phyloP scores from a whole-genome alignment of 257 asterid genomes.

The Rubia yunnanensis region DNA sequence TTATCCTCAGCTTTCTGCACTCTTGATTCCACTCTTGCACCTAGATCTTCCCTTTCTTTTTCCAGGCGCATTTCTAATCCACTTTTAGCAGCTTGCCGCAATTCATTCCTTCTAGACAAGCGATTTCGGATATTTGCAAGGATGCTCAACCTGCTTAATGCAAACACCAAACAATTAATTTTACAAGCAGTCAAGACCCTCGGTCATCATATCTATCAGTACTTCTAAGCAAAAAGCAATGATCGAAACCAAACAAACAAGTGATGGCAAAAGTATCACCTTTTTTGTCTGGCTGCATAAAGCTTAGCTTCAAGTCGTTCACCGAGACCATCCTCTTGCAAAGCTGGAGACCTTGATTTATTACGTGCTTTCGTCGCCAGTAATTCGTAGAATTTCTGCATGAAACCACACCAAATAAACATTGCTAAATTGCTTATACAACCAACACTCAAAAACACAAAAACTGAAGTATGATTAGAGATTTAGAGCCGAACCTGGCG shows the following conservation, averaged over 20 bases:
- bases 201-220: not conserved
- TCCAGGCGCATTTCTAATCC: conserved; percentile 55
- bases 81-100: conserved; percentile 70
- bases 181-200: not conserved
- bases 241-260: too few relatives aligned
- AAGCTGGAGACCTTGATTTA: conserved; percentile 59
- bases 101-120: conserved; percentile 68
- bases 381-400: conserved; percentile 68
- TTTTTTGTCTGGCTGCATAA: conserved; percentile 81
- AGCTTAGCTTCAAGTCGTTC: conserved; percentile 88
- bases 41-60: conserved; percentile 66
- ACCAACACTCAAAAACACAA: too few relatives aligned
- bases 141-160: conserved; percentile 49
- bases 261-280: conserved; percentile 23
- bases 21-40: conserved; percentile 64
- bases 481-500: conserved; percentile 45
- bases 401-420: not conserved
- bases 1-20: conserved; percentile 76
- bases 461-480: too few relatives aligned
- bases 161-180: conserved; percentile 2
- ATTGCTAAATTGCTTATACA: not conserved
- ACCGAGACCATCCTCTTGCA: conserved; percentile 59
- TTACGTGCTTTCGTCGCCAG: conserved; percentile 74
- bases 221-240: not conserved
- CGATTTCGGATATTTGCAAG: conserved; percentile 62